Evolutionary conservation across 805 yeast genomes (phyloP).

Genomic region (Jamesozyma gamospora): DNA sequence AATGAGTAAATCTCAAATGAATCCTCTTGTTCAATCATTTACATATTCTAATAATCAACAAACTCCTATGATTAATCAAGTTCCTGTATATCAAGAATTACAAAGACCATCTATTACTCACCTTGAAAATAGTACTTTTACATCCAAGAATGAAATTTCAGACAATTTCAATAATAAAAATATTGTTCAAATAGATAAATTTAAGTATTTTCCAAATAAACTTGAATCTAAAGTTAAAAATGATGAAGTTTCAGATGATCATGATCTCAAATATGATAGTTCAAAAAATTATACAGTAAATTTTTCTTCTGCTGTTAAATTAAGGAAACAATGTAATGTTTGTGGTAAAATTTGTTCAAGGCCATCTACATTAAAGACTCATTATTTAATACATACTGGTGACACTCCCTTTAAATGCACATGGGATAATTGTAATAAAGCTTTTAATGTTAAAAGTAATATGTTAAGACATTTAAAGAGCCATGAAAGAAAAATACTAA

Average conservation of each 20-base stretch:
- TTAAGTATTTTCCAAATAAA: too few species aligned
- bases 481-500: slow-evolving; percentile 36
- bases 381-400: slow-evolving; percentile 70
- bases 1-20: too few species aligned
- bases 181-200: too few species aligned
- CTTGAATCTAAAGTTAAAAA: background rate
- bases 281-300: slow-evolving; percentile 4
- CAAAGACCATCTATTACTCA: too few species aligned
- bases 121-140: too few species aligned
- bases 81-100: too few species aligned
- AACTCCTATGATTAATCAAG: too few species aligned
- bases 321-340: slow-evolving; percentile 2
- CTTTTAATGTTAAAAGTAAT: slow-evolving; percentile 69
- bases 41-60: too few species aligned
- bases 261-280: background rate
- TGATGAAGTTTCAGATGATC: background rate
- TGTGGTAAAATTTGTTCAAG: slow-evolving; percentile 74
- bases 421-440: slow-evolving; percentile 55
- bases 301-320: slow-evolving; percentile 6
- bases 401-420: slow-evolving; percentile 59
- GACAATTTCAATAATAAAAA: too few species aligned
- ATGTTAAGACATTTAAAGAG: slow-evolving; percentile 69
- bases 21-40: too few species aligned
- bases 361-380: slow-evolving; percentile 74
- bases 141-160: too few species aligned